Evolutionary conservation across 2,329 filamentous ascomycete species (phyloP).

Genomic region (Curvularia eragrostidis): DNA sequence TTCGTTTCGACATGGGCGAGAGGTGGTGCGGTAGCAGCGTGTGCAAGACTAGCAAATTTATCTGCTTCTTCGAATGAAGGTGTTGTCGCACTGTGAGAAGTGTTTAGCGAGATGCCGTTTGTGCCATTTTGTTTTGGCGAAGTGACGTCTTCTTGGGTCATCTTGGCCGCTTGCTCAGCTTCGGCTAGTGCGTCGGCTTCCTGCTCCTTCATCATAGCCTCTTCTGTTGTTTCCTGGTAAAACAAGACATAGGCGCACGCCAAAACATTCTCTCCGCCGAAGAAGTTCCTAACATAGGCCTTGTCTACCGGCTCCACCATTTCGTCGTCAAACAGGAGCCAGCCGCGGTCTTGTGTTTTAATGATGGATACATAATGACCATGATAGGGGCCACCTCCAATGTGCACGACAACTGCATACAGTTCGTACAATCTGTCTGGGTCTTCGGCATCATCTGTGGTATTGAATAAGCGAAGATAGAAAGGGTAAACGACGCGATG

Average conservation of each 20-base stretch:
- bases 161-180: constrained; percentile 45
- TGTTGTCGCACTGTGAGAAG: constrained; percentile 48
- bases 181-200: constrained; percentile 72
- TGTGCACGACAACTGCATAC: constrained; percentile 96
- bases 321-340: constrained; percentile 97
- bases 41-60: constrained; percentile 66
- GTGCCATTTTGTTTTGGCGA: constrained; percentile 58
- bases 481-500: constrained; percentile 97
- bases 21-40: constrained; percentile 68
- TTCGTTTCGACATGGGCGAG: constrained; percentile 46
- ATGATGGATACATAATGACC: constrained; percentile 98
- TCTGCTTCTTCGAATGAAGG: constrained; percentile 54
- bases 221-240: constrained; percentile 86
- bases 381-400: constrained; percentile 94
- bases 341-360: constrained; percentile 94
- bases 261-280: constrained; percentile 82
- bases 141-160: constrained; percentile 63
- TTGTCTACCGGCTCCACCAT: constrained; percentile 99
- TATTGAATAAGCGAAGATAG: constrained; percentile 95
- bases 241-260: constrained; percentile 97
- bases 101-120: constrained; percentile 45
- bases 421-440: constrained; percentile 94
- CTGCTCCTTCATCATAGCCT: constrained; percentile 76
- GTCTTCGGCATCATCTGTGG: constrained; percentile 92
- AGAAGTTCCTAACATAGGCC: constrained; percentile 94